These are phyloP conservation scores for Cordyceps pruinosa DNA, from an alignment of 2,329 filamentous ascomycete genomes.

Conservation along the genomic window DNA sequence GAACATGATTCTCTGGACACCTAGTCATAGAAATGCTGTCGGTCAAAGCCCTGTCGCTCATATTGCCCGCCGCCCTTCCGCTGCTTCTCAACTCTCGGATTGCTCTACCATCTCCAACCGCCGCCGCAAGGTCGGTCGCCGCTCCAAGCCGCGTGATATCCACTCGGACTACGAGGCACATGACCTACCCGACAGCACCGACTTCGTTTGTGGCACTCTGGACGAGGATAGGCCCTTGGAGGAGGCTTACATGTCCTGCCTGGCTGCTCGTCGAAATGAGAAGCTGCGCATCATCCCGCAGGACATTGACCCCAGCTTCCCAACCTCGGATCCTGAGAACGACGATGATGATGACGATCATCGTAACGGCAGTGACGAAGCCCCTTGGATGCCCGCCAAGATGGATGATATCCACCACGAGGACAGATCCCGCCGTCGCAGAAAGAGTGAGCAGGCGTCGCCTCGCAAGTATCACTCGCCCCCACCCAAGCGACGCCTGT, in stretches of 20 bases:
- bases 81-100: slow-evolving; percentile 48
- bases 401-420: slow-evolving; percentile 61
- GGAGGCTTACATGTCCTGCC: slow-evolving; percentile 80
- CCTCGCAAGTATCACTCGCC: slow-evolving; percentile 41
- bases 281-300: slow-evolving; percentile 84
- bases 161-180: slow-evolving; percentile 49
- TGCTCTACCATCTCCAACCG: slow-evolving; percentile 49
- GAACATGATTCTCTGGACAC: slow-evolving; percentile 48
- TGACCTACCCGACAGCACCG: slow-evolving; percentile 91
- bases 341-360: slow-evolving; percentile 64
- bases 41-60: slow-evolving; percentile 30
- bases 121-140: slow-evolving; percentile 25
- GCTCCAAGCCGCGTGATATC: slow-evolving; percentile 23
- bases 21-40: slow-evolving; percentile 33
- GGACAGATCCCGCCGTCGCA: slow-evolving; percentile 41
- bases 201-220: slow-evolving; percentile 97
- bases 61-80: slow-evolving; percentile 28
- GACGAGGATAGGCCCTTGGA: slow-evolving; percentile 95
- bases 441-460: slow-evolving; percentile 43
- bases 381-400: slow-evolving; percentile 64
- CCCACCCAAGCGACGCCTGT: slow-evolving; percentile 28
- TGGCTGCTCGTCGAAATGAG: slow-evolving; percentile 72
- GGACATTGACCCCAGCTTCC: slow-evolving; percentile 96
- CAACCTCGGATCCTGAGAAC: slow-evolving; percentile 85
- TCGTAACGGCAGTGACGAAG: slow-evolving; percentile 59